A percentile compares a stretch with the other conserved stretches of the same genome.
These are phyloP conservation scores for Saccharomycopsis hybrid DNA, from an alignment of 1,139 yeast genomes.

Conservation along the genomic window DNA sequence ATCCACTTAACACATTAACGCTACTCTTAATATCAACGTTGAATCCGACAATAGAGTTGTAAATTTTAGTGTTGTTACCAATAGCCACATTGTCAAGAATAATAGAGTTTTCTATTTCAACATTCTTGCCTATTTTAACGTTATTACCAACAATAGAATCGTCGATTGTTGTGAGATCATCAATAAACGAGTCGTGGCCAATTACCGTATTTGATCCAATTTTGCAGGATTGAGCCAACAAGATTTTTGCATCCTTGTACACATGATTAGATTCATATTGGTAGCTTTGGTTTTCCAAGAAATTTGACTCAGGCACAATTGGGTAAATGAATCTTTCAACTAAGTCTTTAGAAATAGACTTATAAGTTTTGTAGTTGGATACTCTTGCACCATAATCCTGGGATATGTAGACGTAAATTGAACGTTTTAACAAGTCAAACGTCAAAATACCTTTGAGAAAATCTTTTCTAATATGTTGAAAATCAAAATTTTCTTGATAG, in stretches of 20 bases:
- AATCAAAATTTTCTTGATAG: slow-evolving; percentile 94
- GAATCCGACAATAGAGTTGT: slow-evolving; percentile 64
- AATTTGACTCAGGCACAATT: slow-evolving; percentile 78
- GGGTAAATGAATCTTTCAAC: slow-evolving; percentile 93
- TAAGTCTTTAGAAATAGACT: slow-evolving; percentile 85
- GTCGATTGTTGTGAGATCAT: slow-evolving; percentile 45
- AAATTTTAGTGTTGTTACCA: slow-evolving; percentile 55
- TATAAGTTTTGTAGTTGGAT: slow-evolving; percentile 88
- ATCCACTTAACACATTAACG: slow-evolving; percentile 53
- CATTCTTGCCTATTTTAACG: slow-evolving; percentile 78
- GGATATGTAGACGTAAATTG: slow-evolving; percentile 78
- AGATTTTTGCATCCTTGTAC: slow-evolving; percentile 76
- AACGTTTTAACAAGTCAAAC: slow-evolving; percentile 87
- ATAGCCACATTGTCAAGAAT: slow-evolving; percentile 80
- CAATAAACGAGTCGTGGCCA: slow-evolving; percentile 66
- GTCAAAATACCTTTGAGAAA: slow-evolving; percentile 87
- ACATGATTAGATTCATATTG: slow-evolving; percentile 77
- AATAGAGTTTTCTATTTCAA: slow-evolving; percentile 62
- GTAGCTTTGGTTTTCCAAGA: slow-evolving; percentile 64
- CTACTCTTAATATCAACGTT: slow-evolving; percentile 47
- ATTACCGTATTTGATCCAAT: slow-evolving; percentile 72
- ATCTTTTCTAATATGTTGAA: slow-evolving; percentile 78
- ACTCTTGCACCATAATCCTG: slow-evolving; percentile 79
- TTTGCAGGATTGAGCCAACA: slow-evolving; percentile 84
- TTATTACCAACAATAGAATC: slow-evolving; percentile 79